Conservation (phyloP, 1,284 basidiomycete genomes). For the Meira miltonrushii region DNA sequence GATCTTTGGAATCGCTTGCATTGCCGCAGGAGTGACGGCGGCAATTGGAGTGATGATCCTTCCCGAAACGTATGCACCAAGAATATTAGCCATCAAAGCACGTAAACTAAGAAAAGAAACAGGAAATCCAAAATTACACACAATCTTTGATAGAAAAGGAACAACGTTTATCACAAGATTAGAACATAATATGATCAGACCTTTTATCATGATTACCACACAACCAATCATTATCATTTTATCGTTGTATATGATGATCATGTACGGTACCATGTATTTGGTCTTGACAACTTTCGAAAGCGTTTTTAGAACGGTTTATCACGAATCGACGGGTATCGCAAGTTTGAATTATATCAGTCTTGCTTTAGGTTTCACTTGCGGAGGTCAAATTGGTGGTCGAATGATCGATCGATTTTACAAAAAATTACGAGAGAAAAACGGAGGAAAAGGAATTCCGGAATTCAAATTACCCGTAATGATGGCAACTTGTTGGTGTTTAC, state of each 20-base stretch:
- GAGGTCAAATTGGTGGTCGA: conserved; percentile 61
- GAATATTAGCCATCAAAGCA: conserved; percentile 43
- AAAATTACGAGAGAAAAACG: conserved; percentile 58
- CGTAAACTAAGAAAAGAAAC: conserved; percentile 57
- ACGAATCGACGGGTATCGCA: conserved; percentile 57
- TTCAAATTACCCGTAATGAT: conserved; percentile 59
- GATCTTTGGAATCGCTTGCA: conserved; percentile 55
- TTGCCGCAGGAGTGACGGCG: conserved; percentile 23
- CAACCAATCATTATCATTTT: conserved; percentile 58
- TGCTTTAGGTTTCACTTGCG: conserved; percentile 38
- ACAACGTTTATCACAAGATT: conserved; percentile 47
- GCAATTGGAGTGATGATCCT: conserved; percentile 32
- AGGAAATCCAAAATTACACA: conserved; percentile 34
- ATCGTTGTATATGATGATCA: conserved; percentile 56
- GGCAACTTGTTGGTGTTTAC: conserved; percentile 59
- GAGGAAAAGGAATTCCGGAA: conserved; percentile 59
- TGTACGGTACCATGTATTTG: conserved; percentile 58
- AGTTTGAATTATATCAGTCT: conserved; percentile 65
- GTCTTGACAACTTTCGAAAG: conserved; percentile 64
- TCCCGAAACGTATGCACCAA: conserved; percentile 51
- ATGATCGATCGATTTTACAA: conserved; percentile 61
- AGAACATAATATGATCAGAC: conserved; percentile 55
- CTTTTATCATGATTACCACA: conserved; percentile 56
- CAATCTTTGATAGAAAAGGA: conserved; percentile 36
- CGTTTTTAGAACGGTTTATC: conserved; percentile 59